Evolutionary conservation across 768 basidiomycete species (phyloP).

Genomic region (Sporobolomyces phaffii): DNA sequence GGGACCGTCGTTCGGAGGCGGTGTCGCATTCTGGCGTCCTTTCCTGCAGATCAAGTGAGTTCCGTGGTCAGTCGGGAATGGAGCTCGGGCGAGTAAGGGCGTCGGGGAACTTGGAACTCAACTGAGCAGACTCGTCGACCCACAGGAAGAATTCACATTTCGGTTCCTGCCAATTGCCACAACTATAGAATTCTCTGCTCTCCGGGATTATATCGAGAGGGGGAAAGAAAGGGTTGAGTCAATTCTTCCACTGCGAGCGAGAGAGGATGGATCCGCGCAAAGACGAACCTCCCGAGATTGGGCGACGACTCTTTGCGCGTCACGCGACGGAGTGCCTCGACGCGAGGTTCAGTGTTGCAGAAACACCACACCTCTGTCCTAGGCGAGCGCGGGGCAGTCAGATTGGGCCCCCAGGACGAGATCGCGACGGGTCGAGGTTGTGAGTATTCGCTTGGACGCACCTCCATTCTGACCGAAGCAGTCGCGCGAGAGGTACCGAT

Average conservation of each 20-base stretch:
- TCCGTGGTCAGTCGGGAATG: not conserved
- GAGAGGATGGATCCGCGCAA: not conserved
- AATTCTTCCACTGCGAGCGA: no score
- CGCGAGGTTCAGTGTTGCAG: constrained; percentile 24
- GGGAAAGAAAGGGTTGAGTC: no score
- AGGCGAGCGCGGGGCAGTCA: not conserved
- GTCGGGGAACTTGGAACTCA: not conserved
- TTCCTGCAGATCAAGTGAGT: not conserved
- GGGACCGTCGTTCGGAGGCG: not conserved
- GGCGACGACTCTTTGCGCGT: constrained; percentile 23
- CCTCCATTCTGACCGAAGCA: constrained; percentile 19
- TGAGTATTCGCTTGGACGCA: not conserved
- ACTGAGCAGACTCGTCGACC: constrained; percentile 13
- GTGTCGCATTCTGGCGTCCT: constrained; percentile 9
- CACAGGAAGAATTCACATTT: constrained; percentile 24
- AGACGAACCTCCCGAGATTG: constrained; percentile 14
- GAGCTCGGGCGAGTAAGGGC: not conserved
- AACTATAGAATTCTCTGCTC: constrained; percentile 25
- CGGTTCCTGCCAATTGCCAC: constrained; percentile 24
- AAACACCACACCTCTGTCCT: constrained; percentile 22
- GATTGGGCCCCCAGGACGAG: not conserved
- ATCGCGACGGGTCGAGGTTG: not conserved
- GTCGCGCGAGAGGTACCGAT: not conserved
- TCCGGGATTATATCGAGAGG: not conserved
- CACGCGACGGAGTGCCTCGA: constrained; percentile 9